phyloP scores from a whole-genome alignment of 768 basidiomycete species.

The Artomyces pyxidatus region DNA sequence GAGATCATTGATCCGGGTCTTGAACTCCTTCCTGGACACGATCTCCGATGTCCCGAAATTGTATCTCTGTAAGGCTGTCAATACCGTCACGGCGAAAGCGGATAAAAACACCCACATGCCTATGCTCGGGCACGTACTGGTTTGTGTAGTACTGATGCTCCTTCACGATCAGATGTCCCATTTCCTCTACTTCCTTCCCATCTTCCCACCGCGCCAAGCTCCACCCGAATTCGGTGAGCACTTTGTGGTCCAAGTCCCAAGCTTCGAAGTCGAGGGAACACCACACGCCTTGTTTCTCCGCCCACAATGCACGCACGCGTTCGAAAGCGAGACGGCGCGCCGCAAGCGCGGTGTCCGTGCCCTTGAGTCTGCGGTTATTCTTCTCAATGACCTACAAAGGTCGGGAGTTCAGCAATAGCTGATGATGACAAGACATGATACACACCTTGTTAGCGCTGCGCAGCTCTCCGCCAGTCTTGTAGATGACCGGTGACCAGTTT shows the following conservation, averaged over 20 bases:
- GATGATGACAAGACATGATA: background rate
- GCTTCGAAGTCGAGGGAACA: slow-evolving; percentile 76
- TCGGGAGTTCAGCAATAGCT: background rate
- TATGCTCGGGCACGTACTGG: slow-evolving; percentile 54
- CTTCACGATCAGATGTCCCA: slow-evolving; percentile 56
- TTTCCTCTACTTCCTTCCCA: slow-evolving; percentile 37
- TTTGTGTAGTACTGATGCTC: slow-evolving; percentile 55
- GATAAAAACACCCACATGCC: too few relatives aligned
- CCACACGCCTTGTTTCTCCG: slow-evolving; percentile 60
- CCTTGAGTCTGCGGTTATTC: slow-evolving; percentile 71
- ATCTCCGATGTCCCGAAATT: slow-evolving; percentile 55
- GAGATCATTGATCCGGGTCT: slow-evolving; percentile 40
- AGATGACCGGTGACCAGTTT: slow-evolving; percentile 50
- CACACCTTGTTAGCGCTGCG: slow-evolving; percentile 53
- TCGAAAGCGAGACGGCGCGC: slow-evolving; percentile 61
- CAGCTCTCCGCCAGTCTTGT: slow-evolving; percentile 44
- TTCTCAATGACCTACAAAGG: slow-evolving; percentile 58
- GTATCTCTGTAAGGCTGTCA: slow-evolving; percentile 39
- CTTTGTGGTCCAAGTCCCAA: slow-evolving; percentile 69
- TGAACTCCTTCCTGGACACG: slow-evolving; percentile 44
- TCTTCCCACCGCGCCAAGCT: slow-evolving; percentile 49
- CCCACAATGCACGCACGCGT: slow-evolving; percentile 55
- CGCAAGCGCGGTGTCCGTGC: slow-evolving; percentile 45
- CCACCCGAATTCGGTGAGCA: slow-evolving; percentile 83
- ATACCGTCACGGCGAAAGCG: background rate